These are phyloP conservation scores for Paulownia fortunei DNA, from an alignment of 257 asterid species.

Conservation along the genomic window DNA sequence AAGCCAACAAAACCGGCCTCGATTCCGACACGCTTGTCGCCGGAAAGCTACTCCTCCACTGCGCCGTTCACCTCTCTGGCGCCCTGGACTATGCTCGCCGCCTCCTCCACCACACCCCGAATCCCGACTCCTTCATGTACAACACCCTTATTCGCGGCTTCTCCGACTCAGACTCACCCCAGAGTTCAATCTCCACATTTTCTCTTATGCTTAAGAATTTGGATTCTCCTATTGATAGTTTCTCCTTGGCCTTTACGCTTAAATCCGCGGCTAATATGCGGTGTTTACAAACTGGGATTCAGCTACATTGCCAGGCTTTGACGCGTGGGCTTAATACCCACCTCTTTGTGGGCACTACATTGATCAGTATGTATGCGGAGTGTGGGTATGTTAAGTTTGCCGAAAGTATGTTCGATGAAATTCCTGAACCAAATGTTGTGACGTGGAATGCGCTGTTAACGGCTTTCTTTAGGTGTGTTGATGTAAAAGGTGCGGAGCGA, in stretches of 20 bases:
- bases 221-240: conserved; percentile 59
- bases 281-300: conserved; percentile 62
- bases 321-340: conserved; percentile 65
- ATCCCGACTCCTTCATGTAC: conserved; percentile 85
- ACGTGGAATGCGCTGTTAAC: conserved; percentile 83
- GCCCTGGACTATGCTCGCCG: conserved; percentile 63
- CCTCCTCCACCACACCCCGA: conserved; percentile 50
- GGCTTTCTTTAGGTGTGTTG: conserved; percentile 63
- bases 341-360: conserved; percentile 77
- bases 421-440: conserved; percentile 71
- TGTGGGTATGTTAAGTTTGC: conserved; percentile 60
- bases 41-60: conserved; percentile 75
- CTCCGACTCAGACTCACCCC: conserved; percentile 66
- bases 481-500: conserved; percentile 58
- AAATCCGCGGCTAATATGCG: conserved; percentile 74
- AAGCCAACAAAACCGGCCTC: conserved; percentile 56
- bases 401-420: conserved; percentile 67
- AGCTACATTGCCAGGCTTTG: conserved; percentile 77
- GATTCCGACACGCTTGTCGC: conserved; percentile 61
- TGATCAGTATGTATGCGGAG: conserved; percentile 86
- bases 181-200: conserved; percentile 50
- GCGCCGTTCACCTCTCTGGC: conserved; percentile 59
- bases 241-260: conserved; percentile 72
- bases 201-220: conserved; percentile 52
- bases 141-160: conserved; percentile 86